phyloP scores from a whole-genome alignment of 176 grass and related monocot genomes.

The Neostapfia colusana region DNA sequence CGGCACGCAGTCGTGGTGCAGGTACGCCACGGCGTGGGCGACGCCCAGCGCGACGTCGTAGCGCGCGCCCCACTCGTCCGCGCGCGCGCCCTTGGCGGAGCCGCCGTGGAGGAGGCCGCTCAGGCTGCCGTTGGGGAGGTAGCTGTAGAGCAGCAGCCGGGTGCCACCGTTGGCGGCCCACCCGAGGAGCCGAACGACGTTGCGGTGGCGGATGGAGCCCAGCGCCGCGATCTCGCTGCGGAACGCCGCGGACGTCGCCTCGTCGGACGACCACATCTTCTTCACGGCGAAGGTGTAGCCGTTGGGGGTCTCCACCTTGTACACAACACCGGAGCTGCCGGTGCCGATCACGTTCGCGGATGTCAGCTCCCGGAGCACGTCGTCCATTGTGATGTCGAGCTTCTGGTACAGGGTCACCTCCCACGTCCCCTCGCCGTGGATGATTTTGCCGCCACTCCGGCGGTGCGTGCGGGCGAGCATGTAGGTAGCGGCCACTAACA shows the following conservation, averaged over 20 bases:
- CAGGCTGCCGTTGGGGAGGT: constrained; percentile 83
- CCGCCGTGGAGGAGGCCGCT: constrained; percentile 75
- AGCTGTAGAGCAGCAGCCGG: constrained; percentile 78
- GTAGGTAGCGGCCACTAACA: constrained; percentile 64
- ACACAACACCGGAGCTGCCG: constrained; percentile 85
- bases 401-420: constrained; percentile 98
- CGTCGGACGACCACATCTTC: constrained; percentile 96
- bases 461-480: constrained; percentile 52
- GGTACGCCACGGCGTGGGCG: constrained; percentile 85
- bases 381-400: constrained; percentile 73
- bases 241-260: constrained; percentile 48
- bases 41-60: constrained; percentile 73
- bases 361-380: constrained; percentile 71
- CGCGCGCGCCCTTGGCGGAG: constrained; percentile 46
- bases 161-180: constrained; percentile 76
- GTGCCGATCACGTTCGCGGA: constrained; percentile 83
- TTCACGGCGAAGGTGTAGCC: constrained; percentile 76
- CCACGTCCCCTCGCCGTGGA: constrained; percentile 51
- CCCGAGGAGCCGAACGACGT: constrained; percentile 85
- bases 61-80: constrained; percentile 60
- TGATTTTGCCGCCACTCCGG: neutral
- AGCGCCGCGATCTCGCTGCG: constrained; percentile 83
- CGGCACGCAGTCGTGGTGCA: constrained; percentile 95
- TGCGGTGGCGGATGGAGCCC: constrained; percentile 86
- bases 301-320: constrained; percentile 66